Evolutionary conservation across 306 rosid genomes (phyloP), one percentile per base, ranked within the genome.

Genomic region (Rubus parviflorus): DNA sequence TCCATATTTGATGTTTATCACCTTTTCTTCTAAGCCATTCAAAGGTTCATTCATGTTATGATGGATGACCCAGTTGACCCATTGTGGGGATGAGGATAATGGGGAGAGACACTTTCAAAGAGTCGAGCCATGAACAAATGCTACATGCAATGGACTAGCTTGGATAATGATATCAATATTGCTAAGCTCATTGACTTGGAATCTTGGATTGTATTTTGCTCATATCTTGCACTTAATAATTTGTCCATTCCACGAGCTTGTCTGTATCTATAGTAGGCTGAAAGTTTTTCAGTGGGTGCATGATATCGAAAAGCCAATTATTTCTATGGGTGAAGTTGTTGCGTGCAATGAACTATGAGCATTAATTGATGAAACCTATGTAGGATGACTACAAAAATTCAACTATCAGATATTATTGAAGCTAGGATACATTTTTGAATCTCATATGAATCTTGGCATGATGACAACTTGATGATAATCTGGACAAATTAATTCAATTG

Each of bases 141-240:
- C 35, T 30, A 30, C 35, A 30, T 30, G 35, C 35, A 30, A 30
- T 30, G 1, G 1, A 30, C 35, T 30, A 30, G 35, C 35, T 30
- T 30, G 35, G 35, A 30, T 30, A 30, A 30, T 30, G 35, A 30
- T 1, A 30, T 30, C 35, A 30, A 30, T 30, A 30, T 30, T 30
- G 35, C 35, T 30, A 30, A 30, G 35, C 35, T 30, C 35, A 30
- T 30, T 30, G 35, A 30, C 35, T 30, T 30, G 35, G 35, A 30
- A 1, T 30, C 35, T 30, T 30, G 35, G 35, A 30, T 30, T 30
- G 2, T 30, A 30, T 30, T 30, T 17, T 56, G 15, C 14, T 20
- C 64, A 58, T 49, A 66, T 70, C 62, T 30, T 51, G 47, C 17
- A 40, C 62, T 70, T n/a, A n/a, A n/a, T n/a, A n/a, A n/a, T n/a